A percentile compares a stretch with the other conserved stretches of the same genome.
phyloP scores from a whole-genome alignment of 2,329 filamentous ascomycete species.

The Truncatella angustata region DNA sequence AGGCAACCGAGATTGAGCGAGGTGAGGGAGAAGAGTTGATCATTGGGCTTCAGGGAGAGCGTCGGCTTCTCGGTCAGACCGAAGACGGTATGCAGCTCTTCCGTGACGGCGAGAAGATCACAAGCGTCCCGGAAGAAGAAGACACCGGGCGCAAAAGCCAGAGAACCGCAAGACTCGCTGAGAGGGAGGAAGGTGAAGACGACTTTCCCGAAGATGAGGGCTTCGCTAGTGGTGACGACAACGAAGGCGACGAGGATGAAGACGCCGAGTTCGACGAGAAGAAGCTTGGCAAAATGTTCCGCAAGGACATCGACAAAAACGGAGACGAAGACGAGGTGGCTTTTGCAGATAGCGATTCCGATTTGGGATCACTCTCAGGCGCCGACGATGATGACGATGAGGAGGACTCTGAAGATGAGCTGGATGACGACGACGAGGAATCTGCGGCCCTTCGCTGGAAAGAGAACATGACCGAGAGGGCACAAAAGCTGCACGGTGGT shows the following conservation, averaged over 20 bases:
- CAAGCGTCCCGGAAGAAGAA: conserved; percentile 54
- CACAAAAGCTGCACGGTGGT: conserved; percentile 67
- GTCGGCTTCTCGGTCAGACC: conserved; percentile 77
- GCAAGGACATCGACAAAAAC: conserved; percentile 48
- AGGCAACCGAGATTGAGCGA: conserved; percentile 66
- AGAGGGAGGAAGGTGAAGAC: conserved; percentile 53
- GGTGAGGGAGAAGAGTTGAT: conserved; percentile 97
- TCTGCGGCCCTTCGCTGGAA: conserved; percentile 82
- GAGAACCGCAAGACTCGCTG: conserved; percentile 56
- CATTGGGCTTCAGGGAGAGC: conserved; percentile 80
- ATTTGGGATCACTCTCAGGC: conserved; percentile 81
- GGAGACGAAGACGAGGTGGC: conserved; percentile 69
- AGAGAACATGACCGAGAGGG: conserved; percentile 75
- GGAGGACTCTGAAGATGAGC: conserved; percentile 42
- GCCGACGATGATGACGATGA: conserved; percentile 47
- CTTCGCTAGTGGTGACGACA: conserved; percentile 52
- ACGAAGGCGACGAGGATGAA: conserved; percentile 49
- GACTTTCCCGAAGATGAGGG: conserved; percentile 53
- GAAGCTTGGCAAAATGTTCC: conserved; percentile 61
- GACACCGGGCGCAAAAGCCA: conserved; percentile 61
- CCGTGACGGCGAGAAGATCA: conserved; percentile 69
- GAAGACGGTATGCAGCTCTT: conserved; percentile 85
- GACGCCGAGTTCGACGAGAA: conserved; percentile 58
- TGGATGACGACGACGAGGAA: conserved; percentile 58
- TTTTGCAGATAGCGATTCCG: conserved; percentile 96